These are phyloP conservation scores for Tuber magnatum DNA, from an alignment of 495 filamentous ascomycete species.

Conservation along the genomic window DNA sequence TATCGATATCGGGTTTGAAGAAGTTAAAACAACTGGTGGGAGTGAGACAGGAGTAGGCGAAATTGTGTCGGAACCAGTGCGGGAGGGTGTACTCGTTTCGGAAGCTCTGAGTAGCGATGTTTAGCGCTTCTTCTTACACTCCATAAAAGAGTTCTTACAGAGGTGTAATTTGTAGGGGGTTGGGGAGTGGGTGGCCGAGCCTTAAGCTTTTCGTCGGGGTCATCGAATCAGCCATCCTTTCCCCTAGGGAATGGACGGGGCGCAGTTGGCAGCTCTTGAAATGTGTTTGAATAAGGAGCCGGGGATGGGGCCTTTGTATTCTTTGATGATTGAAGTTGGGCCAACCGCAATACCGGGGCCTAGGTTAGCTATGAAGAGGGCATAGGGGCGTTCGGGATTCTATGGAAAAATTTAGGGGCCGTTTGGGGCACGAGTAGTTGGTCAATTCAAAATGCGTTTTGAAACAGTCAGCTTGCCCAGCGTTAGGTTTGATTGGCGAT, in stretches of 20 bases:
- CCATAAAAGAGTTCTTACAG: background rate
- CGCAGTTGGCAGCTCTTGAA: no score
- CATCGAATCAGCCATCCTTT: background rate
- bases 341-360: background rate
- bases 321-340: background rate
- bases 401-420: no score
- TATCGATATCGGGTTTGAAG: background rate
- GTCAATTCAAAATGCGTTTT: no score
- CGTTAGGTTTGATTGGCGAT: no score
- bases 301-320: background rate
- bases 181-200: background rate
- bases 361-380: background rate
- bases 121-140: background rate
- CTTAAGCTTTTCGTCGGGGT: background rate
- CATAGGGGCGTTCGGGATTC: no score
- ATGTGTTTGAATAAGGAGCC: background rate
- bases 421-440: no score
- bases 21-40: background rate
- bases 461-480: no score
- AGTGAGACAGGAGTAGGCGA: background rate
- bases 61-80: background rate
- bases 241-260: background rate
- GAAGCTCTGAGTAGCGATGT: background rate
- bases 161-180: background rate
- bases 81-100: background rate